Evolutionary conservation across 1,139 yeast genomes (phyloP).

Genomic region (Magnusiomyces sp.): DNA sequence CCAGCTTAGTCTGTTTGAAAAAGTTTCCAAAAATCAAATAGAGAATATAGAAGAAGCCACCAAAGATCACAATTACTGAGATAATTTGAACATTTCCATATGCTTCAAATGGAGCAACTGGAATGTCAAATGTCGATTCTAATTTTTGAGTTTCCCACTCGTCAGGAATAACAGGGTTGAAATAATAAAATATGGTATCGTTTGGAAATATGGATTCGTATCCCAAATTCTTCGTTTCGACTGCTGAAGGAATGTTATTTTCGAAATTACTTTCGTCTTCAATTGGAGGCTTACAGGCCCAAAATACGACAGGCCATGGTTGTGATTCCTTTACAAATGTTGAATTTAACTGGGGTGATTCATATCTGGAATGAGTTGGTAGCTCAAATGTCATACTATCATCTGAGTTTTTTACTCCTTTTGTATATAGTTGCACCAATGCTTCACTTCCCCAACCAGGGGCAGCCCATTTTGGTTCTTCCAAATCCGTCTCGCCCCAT

Average conservation of each 20-base stretch:
- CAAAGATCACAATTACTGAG: constrained; percentile 28
- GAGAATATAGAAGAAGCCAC: constrained; percentile 31
- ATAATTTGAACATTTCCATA: constrained; percentile 26
- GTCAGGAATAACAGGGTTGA: constrained; percentile 15
- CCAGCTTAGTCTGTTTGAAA: no score
- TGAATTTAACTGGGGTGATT: constrained; percentile 30
- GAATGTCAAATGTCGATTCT: constrained; percentile 27
- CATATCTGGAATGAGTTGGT: constrained; percentile 44
- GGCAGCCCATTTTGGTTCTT: constrained; percentile 42
- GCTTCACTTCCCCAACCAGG: constrained; percentile 40
- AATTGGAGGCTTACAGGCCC: constrained; percentile 39
- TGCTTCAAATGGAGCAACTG: constrained; percentile 30
- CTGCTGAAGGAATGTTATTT: constrained; percentile 25
- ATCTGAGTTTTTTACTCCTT: constrained; percentile 14
- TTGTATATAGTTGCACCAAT: constrained; percentile 31
- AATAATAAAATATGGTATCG: constrained; percentile 37
- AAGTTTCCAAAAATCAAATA: constrained; percentile 22
- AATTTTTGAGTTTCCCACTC: constrained; percentile 3
- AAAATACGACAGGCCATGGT: constrained; percentile 38
- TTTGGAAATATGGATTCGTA: constrained; percentile 40
- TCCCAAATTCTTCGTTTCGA: constrained; percentile 35
- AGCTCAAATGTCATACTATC: constrained; percentile 31
- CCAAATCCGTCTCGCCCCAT: constrained; percentile 40
- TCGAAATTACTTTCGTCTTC: constrained; percentile 11
- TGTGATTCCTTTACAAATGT: constrained; percentile 21